Base-by-base conservation (phyloP, 108 stramenopile species). In the Skeletonema grethae region DNA sequence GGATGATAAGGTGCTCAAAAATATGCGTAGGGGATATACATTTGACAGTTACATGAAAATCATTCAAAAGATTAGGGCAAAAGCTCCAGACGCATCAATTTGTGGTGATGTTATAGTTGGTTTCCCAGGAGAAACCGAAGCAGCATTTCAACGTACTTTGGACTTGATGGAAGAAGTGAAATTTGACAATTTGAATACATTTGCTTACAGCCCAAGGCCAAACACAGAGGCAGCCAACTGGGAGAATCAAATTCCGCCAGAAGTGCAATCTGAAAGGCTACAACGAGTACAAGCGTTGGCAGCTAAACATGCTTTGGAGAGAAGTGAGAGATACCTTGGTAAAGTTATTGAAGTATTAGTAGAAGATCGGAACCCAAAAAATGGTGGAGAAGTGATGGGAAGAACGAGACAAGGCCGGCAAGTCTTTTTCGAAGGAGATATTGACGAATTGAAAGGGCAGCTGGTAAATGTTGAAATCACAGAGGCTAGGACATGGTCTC, bases 1-100 rank as follows among this genome's bases (percentile, higher is more conserved):
- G 16, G 92, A 94, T 61, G 84, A 97, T 81, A 61, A 81, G 31
- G 88, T 96, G 0, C 68, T 97, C 60, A 80, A 79, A 58, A 65
- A 75, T 32, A 97, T 97, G 97, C 67, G 95, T 7, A 84, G 97
- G 7, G 97, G 97, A 12, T 97, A 97, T 65, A 96, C 92, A 13
- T 85, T 78, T 41, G 91, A 92, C n/a, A 84, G 87, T 43, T 97
- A 95, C 77, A 87, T 96, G 93, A 82, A 80, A 61, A 96, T 96
- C 62, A 92, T 96, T 61, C 59, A 87, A 15, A 85, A 84, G 32
- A 97, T 97, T 50, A 71, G 83, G 28, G 75, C 70, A 31, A 77
- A 85, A 57, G 72, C 86, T 15, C 90, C 90, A 32, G 90, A 96
- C 59, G 90, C 93, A 5, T 83, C 90, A 8, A 91, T 94, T 60